Evolutionary conservation across 2,329 filamentous ascomycete genomes (phyloP), one percentile per base, ranked within the genome.

Genomic region (Microsporum ferrugineum): DNA sequence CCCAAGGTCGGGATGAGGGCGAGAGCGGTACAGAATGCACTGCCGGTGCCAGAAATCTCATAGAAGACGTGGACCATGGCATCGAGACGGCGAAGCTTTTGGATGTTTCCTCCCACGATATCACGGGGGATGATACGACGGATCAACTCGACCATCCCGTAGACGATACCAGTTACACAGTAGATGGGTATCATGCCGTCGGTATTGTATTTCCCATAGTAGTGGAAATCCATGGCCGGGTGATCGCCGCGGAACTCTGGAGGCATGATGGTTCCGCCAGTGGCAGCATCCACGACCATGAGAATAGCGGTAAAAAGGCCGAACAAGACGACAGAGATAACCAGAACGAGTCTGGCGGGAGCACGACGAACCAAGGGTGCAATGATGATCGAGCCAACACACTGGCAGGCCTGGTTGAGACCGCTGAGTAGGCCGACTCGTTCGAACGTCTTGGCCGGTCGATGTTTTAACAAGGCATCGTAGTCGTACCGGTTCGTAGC

Each of bases 71-170:
- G 76, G 5, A 78, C 73, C 23, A 78, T 62, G 1, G 76, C 74
- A 65, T 77, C 78, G 75, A 80, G 76, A 36, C 73, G 75, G 56
- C 77, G 73, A 14, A 81, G 70, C 65, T 80, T 81, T 55, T 78
- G 75, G 1, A 80, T 72, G 61, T 80, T 75, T 39, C 78, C 78
- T 27, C 78, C 78, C 1, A 80, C 79, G 38, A 81, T 78, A 62
- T 81, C 78, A 41, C 78, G 70, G 1, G 79, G 79, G 43, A 81
- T 80, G 51, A 80, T 76, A 39, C 77, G 71, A 12, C 79, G 74
- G 60, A 80, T 79, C 33, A 80, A 71, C 67, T 81, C 79, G 10
- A 80, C 77, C 78, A 81, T 80, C 43, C 78, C 78, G 60, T 75
- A 75, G 0, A 69, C 71, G 17, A 79, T 69, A 31, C 77, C 77